Percentiles rank a stretch among this genome's conserved stretches.
phyloP scores from a whole-genome alignment of 495 filamentous ascomycete species.

The Xylaria flabelliformis region DNA sequence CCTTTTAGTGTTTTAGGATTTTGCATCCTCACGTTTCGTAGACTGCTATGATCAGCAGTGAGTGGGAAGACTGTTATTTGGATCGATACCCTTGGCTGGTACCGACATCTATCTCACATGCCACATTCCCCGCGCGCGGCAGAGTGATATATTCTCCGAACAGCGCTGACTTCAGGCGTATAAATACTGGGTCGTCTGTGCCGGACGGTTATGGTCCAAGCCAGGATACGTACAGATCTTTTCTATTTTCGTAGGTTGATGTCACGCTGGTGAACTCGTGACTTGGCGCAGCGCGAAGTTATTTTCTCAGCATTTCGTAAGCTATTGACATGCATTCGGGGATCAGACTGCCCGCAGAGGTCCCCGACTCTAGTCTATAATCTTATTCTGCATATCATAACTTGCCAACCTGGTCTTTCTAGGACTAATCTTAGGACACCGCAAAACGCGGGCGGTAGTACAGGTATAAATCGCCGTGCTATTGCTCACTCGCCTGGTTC shows the following conservation, averaged over 20 bases:
- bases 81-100: not conserved
- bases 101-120: not conserved
- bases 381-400: not conserved
- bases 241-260: not conserved
- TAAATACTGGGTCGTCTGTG: not conserved
- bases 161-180: too few species aligned
- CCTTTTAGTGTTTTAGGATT: not conserved
- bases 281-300: slow-evolving; percentile 1
- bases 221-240: not conserved
- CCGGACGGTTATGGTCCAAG: not conserved
- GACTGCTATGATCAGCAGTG: not conserved
- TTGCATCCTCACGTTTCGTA: not conserved
- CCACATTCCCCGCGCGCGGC: not conserved
- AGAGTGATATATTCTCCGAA: not conserved
- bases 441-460: slow-evolving; percentile 27
- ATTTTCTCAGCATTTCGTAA: slow-evolving; percentile 18
- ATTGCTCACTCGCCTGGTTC: slow-evolving; percentile 64
- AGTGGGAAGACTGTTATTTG: not conserved
- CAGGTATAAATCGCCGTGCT: slow-evolving; percentile 12
- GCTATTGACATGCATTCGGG: slow-evolving; percentile 1
- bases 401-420: not conserved
- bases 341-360: not conserved
- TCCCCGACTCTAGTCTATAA: slow-evolving; percentile 12
- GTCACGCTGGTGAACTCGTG: not conserved
- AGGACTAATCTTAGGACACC: not conserved